Conservation (phyloP, 2,329 filamentous ascomycete genomes). For the Cladobotryum mycophilum region DNA sequence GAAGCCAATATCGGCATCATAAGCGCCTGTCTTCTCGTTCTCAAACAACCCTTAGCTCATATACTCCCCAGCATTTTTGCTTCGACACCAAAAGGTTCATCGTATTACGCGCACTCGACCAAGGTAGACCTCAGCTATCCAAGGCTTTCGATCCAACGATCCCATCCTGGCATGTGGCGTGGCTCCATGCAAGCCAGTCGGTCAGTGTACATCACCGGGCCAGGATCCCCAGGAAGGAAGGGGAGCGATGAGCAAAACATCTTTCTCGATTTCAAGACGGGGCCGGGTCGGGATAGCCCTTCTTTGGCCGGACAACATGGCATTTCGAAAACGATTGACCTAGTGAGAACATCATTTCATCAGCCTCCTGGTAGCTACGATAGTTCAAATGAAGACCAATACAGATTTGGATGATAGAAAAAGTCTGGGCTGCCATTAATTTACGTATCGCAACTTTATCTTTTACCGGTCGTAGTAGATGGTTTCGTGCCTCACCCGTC, state of each 20-base stretch:
- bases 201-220: slow-evolving; percentile 1
- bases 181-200: neutral
- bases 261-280: slow-evolving; percentile 22
- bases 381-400: too few relatives aligned
- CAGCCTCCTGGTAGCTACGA: neutral
- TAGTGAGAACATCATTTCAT: slow-evolving; percentile 6
- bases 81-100: slow-evolving; percentile 12
- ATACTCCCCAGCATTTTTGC: slow-evolving; percentile 15
- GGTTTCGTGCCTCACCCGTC: too few relatives aligned
- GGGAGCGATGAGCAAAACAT: slow-evolving; percentile 5
- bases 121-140: neutral
- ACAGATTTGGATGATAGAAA: too few relatives aligned
- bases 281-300: too few relatives aligned
- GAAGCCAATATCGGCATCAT: slow-evolving; percentile 33
- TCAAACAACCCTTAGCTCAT: slow-evolving; percentile 16
- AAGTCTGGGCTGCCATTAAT: too few relatives aligned
- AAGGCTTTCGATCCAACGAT: neutral
- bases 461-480: too few relatives aligned
- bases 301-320: neutral
- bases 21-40: slow-evolving; percentile 29
- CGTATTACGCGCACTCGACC: neutral
- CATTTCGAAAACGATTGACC: slow-evolving; percentile 6
- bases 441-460: too few relatives aligned
- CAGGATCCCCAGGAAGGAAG: neutral
- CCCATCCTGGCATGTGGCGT: slow-evolving; percentile 5